Base-by-base conservation (phyloP, 768 basidiomycete genomes). In the Lentinula raphanica region DNA sequence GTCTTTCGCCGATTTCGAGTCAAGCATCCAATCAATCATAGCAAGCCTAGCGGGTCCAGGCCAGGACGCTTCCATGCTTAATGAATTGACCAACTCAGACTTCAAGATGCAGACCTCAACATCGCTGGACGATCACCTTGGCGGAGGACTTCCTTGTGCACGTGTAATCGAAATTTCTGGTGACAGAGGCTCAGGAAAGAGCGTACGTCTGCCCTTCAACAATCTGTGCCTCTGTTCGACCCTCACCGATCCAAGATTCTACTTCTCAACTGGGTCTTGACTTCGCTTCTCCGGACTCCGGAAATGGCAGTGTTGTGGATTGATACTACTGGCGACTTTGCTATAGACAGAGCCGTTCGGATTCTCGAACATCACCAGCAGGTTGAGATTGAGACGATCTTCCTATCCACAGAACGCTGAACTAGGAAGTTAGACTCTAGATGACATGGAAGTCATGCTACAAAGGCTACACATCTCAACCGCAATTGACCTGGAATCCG, bases 91-190 rank as follows among this genome's bases (percentile, higher is more conserved):
- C 6, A 50, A 53, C 17, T 64, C 63, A 12, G 64, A 67, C 25
- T 60, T 62, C 19, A 63, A 76, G 31, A 63, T 64, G 5, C 72
- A 66, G 45, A 84, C 84, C 12, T 66, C 85, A 2, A 67, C 66
- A 3, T 73, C 74, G 45, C 69, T 89, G 25, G 87, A 90, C 64
- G 66, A 65, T 12, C 66, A 88, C 11, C 70, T 88, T 19, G 68
- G 67, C 25, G 45, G 51, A 13, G 80, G 80, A 0, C 75, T 87
- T 53, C 74, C 74, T n/a, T 71, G 73, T 19, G 71, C 76, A 46
- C 76, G 76, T 23, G 74, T 92, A 13, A 72, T 88, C 50, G 88
- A 92, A 64, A 74, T 92, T 36, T 85, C 88, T 28, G 90, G 90
- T 9, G 80, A 83, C 19, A 77, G 70, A 65, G 76, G 74, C 6